phyloP scores from a whole-genome alignment of 179 eudicot species.

The Corrigiola litoralis region DNA sequence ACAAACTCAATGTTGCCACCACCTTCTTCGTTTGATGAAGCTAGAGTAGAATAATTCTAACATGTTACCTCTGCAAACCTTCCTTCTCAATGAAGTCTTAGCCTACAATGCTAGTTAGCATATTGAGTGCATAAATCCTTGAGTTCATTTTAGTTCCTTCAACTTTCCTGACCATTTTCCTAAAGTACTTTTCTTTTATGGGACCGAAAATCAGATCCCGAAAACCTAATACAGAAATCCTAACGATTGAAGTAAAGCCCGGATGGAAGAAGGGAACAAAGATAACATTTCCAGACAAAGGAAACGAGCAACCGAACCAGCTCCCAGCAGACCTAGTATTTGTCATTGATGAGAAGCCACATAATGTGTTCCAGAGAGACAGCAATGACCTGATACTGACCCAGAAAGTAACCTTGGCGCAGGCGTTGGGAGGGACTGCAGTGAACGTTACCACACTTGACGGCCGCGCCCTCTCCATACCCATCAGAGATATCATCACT shows the following conservation, averaged over 20 bases:
- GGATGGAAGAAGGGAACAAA: conserved; percentile 97
- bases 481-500: conserved; percentile 45
- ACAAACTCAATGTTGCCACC: too few species aligned
- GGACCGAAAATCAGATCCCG: conserved; percentile 28
- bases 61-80: too few species aligned
- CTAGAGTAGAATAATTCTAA: too few species aligned
- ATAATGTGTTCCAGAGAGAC: conserved; percentile 51
- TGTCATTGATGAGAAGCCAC: conserved; percentile 81
- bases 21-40: too few species aligned
- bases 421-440: conserved; percentile 69
- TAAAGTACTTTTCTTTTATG: not conserved
- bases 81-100: too few species aligned
- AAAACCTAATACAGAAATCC: conserved; percentile 53
- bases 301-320: conserved; percentile 62
- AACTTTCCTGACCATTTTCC: too few species aligned
- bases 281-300: conserved; percentile 82
- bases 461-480: conserved; percentile 46
- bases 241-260: conserved; percentile 78
- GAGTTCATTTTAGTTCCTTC: too few species aligned
- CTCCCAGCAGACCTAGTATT: conserved; percentile 83
- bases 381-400: conserved; percentile 56
- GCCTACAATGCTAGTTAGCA: too few species aligned
- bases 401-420: conserved; percentile 47
- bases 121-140: too few species aligned
- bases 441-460: conserved; percentile 56